A percentile compares a stretch with the other conserved stretches of the same genome.
These are phyloP conservation scores for Eucalyptus curtisii DNA, from an alignment of 345 rosid genomes.

Conservation along the genomic window DNA sequence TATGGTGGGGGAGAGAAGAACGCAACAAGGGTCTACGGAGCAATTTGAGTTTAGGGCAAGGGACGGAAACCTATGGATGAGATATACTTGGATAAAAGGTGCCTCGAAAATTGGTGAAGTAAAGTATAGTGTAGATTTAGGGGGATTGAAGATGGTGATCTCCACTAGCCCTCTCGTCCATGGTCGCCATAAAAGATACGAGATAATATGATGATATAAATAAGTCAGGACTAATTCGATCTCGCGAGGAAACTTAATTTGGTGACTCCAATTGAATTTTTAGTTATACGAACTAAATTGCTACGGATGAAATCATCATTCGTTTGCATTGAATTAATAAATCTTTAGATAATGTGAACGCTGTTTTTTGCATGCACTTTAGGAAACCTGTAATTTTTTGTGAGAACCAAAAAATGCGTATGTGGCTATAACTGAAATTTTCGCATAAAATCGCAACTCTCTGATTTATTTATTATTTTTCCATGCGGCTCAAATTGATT, in stretches of 20 bases:
- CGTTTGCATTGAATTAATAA: not conserved
- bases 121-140: not conserved
- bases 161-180: not conserved
- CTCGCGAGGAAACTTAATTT: fast-evolving
- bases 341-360: not conserved
- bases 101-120: not conserved
- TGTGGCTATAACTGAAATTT: not conserved
- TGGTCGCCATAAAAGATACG: not conserved
- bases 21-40: not conserved
- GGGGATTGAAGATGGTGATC: not conserved
- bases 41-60: not conserved
- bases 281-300: not conserved
- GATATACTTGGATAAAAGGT: not conserved
- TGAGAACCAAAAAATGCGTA: not conserved
- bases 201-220: not conserved
- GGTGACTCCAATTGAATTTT: not conserved
- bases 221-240: fast-evolving
- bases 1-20: not conserved
- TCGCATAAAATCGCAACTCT: not conserved
- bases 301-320: not conserved
- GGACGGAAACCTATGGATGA: not conserved
- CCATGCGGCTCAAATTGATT: not conserved
- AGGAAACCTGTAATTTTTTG: not conserved
- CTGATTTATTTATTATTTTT: not conserved
- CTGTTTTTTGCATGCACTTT: not conserved